Conservation (phyloP, 176 grass and related monocot species). For the Elaeis guineensis region DNA sequence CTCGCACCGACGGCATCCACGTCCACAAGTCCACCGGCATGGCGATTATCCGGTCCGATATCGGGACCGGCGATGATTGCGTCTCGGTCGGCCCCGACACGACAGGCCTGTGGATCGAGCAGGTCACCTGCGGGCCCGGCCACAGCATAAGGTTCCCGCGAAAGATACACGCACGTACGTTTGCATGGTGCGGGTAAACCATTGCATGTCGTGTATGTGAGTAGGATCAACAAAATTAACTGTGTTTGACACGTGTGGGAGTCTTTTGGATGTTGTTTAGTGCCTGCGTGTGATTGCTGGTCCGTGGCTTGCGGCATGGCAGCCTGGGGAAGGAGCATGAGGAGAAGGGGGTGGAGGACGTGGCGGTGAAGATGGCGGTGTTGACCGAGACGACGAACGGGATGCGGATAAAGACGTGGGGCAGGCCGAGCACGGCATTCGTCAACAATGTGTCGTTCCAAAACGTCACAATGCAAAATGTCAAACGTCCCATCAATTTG, state of each 20-base stretch:
- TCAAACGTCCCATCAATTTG: constrained; percentile 81
- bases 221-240: too few relatives aligned
- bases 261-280: too few relatives aligned
- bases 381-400: constrained; percentile 67
- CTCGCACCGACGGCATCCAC: constrained; percentile 90
- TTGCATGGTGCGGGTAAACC: too few relatives aligned
- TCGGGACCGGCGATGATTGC: constrained; percentile 91
- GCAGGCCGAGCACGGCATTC: constrained; percentile 34
- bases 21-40: constrained; percentile 65
- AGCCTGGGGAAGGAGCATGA: constrained; percentile 41
- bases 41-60: constrained; percentile 27
- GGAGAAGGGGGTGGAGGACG: constrained; percentile 47
- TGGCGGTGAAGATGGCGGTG: constrained; percentile 73
- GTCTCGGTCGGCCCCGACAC: constrained; percentile 71
- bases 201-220: too few relatives aligned
- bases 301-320: constrained; percentile 18
- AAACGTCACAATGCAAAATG: constrained; percentile 47
- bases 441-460: constrained; percentile 54
- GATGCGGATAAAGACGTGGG: constrained; percentile 79
- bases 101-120: constrained; percentile 78
- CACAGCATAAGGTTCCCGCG: constrained; percentile 70
- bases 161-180: too few relatives aligned
- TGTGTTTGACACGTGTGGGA: too few relatives aligned
- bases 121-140: constrained; percentile 73
- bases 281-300: too few relatives aligned